Evolutionary conservation across 2,329 filamentous ascomycete genomes (phyloP), one percentile per base, ranked within the genome.

Genomic region (Ophiostoma tasmaniense): DNA sequence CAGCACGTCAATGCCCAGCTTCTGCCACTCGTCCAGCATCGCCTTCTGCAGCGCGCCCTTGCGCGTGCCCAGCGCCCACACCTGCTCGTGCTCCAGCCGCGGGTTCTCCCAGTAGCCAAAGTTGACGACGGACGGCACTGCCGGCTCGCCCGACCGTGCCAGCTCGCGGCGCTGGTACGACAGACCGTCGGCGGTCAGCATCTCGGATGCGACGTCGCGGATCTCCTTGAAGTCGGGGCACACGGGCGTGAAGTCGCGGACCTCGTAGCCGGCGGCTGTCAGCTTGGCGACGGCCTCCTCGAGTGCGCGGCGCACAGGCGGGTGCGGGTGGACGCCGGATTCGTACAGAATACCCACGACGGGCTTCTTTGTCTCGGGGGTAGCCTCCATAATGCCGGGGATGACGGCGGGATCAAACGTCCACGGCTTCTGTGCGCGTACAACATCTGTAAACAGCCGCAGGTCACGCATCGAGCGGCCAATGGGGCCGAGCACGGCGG

Each of bases 351-450:
- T 76, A 0, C 81, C 87, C 73, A 90, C 84, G 2, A 81, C 79
- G n/a, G 90, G 78, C 10, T 79, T 77, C 2, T 67, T 33, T 0
- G 20, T 10, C 4, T 71, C 66, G 1, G 73, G 5, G 3, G 5
- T 74, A 1, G 76, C 76, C 2, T 82, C 94, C 93, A 88, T 82
- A 45, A 66, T 66, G 7, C 84, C 88, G 92, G 0, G 89, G 89
- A 0, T 92, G 1, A 94, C 91, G 0, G 87, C 89, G 73, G 92
- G 89, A 76, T 97, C 93, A 75, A 96, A 78, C 1, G 86, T 76
- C 90, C 89, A 92, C 0, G 89, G 89, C 67, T 85, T 73, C 35
- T 33, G 66, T 0, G 68, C 64, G 20, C 71, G 70, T 28, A 70
- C 69, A 1, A 82, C 82, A 10, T 78, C 79, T 1, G 92, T 77